A percentile compares a stretch with the other conserved stretches of the same genome.
These are phyloP conservation scores for Phytophthora sp. DNA, from an alignment of 352 stramenopile genomes.

Conservation along the genomic window DNA sequence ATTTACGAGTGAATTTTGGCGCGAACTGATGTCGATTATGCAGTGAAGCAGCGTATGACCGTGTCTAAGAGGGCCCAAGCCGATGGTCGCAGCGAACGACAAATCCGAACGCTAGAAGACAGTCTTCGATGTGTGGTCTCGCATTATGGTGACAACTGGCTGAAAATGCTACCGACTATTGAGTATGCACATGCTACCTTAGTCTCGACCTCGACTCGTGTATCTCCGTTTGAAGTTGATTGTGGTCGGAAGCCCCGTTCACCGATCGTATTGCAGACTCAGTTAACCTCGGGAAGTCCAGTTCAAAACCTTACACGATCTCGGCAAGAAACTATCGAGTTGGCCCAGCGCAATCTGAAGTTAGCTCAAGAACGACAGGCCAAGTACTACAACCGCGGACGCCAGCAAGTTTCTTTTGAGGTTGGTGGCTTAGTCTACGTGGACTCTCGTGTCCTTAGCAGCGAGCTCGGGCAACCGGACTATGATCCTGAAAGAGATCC, in stretches of 20 bases:
- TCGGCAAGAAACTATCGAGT: slow-evolving; percentile 1
- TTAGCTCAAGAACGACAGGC: slow-evolving; percentile 6
- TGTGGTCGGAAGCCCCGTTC: slow-evolving; percentile 1
- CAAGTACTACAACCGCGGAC: neutral
- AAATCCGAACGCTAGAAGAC: slow-evolving; percentile 7
- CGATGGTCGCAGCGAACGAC: slow-evolving; percentile 3
- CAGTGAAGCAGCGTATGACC: slow-evolving; percentile 12
- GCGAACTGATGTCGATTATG: slow-evolving; percentile 9
- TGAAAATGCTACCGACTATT: neutral
- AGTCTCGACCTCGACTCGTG: slow-evolving; percentile 1
- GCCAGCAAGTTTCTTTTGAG: slow-evolving; percentile 1
- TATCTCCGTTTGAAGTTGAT: slow-evolving; percentile 7
- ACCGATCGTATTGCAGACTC: neutral
- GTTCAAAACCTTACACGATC: neutral
- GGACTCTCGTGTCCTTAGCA: neutral
- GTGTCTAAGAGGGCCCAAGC: slow-evolving; percentile 6
- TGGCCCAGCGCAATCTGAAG: neutral
- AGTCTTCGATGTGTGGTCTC: slow-evolving; percentile 9
- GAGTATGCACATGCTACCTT: slow-evolving; percentile 13
- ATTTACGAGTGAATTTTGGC: slow-evolving; percentile 9
- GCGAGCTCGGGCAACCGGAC: neutral
- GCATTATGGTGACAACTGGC: slow-evolving; percentile 10
- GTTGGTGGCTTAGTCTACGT: slow-evolving; percentile 7
- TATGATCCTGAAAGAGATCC: neutral
- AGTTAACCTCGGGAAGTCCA: neutral